Evolutionary conservation across 2,329 filamentous ascomycete genomes (phyloP), one percentile per base, ranked within the genome.

Genomic region (Penicillium sp.): DNA sequence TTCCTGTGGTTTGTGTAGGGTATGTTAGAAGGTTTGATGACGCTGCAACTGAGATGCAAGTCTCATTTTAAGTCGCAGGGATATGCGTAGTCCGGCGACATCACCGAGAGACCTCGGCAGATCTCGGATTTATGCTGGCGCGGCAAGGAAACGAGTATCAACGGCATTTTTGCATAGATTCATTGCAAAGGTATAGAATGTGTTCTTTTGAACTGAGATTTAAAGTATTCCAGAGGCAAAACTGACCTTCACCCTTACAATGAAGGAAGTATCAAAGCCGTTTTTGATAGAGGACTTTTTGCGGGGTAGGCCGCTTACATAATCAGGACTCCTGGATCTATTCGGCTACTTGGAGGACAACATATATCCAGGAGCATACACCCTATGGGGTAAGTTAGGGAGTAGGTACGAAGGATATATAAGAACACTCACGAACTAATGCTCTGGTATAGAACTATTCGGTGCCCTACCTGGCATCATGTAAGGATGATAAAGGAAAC

Each of bases 91-190:
- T 45, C 19, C 21, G 29, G 21, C 9, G 29, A 44, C 39, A 53
- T 45, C 50, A 27, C 50, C 50, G 29, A 45, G 17, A 29, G 17
- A 36, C 50, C 50, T 53, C 50, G 50, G 50, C 29, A 53, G 39
- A 27, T 19, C 29, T 25, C 29, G 12, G 38, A 23, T 17, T 42
- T 42, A 4, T 38, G 2, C 35, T 17, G 9, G 8, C 29, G 8
- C 12, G 6, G 7, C n/a, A 21, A 19, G n/a, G 2, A n/a, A 12
- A 35, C 19, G 19, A n/a, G 7, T 47, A 15, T 23, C 12, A 35
- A 35, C 9, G 2, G 13, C 3, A 23, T 48, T 35, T 25, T 7
- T 9, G 9, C 5, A 8, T 23, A 12, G 2, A 7, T 35, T 5
- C 0, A 35, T 23, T 35, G 45, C 6, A 35, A 23, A 7, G 8